phyloP scores from a whole-genome alignment of 2,329 filamentous ascomycete genomes.

The Ceratocystis cubensis region DNA sequence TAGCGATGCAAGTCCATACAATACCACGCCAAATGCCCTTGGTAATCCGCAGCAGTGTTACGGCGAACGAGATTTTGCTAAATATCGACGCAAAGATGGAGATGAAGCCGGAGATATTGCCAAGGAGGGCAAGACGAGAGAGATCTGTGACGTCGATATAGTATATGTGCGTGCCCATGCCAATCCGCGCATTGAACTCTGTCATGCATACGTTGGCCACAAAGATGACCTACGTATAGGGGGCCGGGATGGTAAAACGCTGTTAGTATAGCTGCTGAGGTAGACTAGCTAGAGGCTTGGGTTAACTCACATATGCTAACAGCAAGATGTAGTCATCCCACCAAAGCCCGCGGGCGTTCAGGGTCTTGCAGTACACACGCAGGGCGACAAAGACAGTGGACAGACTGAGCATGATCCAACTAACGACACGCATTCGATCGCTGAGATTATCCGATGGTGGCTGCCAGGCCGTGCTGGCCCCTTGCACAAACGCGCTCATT shows the following conservation, averaged over 20 bases:
- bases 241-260: not conserved
- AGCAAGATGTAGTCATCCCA: constrained; percentile 26
- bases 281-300: not conserved
- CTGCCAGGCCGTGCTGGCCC: not conserved
- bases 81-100: constrained; percentile 25
- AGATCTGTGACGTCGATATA: constrained; percentile 12
- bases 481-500: constrained; percentile 19
- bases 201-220: constrained; percentile 19
- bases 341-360: constrained; percentile 24
- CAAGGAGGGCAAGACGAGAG: constrained; percentile 14
- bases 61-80: constrained; percentile 28
- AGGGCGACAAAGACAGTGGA: constrained; percentile 23
- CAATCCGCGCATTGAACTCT: constrained; percentile 16
- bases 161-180: constrained; percentile 22
- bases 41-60: constrained; percentile 26
- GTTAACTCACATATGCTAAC: constrained; percentile 25
- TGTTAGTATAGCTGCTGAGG: not conserved
- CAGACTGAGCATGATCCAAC: constrained; percentile 23
- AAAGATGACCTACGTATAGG: constrained; percentile 17
- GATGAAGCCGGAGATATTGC: constrained; percentile 23
- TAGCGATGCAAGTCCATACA: constrained; percentile 25
- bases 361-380: constrained; percentile 25
- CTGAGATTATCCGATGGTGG: constrained; percentile 19
- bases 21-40: constrained; percentile 21
- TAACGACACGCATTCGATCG: constrained; percentile 20